Percentiles rank a stretch among this genome's conserved stretches.
These are phyloP conservation scores for Phytophthora tentaculata DNA, from an alignment of 352 stramenopile genomes.

Conservation along the genomic window DNA sequence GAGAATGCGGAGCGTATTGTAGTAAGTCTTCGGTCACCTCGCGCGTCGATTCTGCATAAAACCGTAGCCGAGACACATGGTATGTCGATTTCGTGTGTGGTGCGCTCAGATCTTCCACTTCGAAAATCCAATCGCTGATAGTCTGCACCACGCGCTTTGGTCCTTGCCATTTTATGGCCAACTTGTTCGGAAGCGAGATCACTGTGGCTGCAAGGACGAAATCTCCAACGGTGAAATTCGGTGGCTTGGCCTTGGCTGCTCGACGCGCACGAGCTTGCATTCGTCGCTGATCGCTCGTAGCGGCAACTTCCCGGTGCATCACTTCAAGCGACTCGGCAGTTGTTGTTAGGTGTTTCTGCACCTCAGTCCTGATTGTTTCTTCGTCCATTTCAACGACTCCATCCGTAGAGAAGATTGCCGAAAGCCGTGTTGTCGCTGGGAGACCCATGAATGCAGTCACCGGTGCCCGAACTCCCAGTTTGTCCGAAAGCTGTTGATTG, in stretches of 20 bases:
- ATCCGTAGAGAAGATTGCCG: background rate
- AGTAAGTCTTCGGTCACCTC: constrained; percentile 2
- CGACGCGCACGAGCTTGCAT: constrained; percentile 1
- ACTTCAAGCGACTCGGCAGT: background rate
- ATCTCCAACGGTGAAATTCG: constrained; percentile 3
- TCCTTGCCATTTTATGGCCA: constrained; percentile 7
- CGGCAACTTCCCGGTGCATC: background rate
- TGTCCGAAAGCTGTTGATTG: background rate
- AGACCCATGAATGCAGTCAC: background rate
- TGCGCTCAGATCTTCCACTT: background rate
- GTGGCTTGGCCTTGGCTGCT: background rate
- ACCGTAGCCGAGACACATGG: background rate
- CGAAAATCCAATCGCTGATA: background rate
- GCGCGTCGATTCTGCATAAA: background rate
- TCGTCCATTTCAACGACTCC: background rate
- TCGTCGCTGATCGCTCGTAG: background rate
- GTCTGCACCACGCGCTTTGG: background rate
- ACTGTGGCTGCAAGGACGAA: background rate
- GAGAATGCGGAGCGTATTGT: background rate
- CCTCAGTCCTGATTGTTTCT: background rate
- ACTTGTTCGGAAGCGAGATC: background rate
- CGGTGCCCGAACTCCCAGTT: background rate
- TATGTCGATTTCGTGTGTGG: background rate
- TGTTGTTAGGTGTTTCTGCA: background rate
- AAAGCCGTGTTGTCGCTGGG: background rate